phyloP scores from a whole-genome alignment of 2,329 filamentous ascomycete genomes.

The Elsinoe necatrix region DNA sequence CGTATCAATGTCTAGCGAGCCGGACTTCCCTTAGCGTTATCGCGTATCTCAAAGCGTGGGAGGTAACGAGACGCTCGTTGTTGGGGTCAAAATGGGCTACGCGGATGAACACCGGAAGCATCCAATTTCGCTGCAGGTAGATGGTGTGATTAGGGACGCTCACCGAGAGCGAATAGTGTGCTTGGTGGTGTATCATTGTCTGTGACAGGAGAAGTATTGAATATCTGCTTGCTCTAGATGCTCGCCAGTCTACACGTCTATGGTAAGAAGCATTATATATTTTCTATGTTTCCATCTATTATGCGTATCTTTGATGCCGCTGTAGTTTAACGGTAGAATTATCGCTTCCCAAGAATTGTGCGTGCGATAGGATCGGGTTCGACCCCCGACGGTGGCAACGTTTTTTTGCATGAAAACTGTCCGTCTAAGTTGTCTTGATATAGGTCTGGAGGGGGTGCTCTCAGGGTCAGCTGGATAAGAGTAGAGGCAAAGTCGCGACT shows the following conservation, averaged over 20 bases:
- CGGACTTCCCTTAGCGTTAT: background rate
- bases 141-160: too few relatives aligned
- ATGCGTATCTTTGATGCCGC: background rate
- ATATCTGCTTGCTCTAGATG: too few relatives aligned
- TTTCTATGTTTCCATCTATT: background rate
- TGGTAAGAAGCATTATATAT: background rate
- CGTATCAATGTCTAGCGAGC: background rate
- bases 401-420: too few relatives aligned
- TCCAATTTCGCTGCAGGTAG: background rate
- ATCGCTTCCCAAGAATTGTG: background rate
- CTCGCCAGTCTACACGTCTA: too few relatives aligned
- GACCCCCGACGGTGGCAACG: background rate
- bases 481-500: background rate
- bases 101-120: background rate
- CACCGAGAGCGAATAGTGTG: too few relatives aligned
- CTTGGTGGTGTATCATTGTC: too few relatives aligned
- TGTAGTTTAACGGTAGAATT: conserved; percentile 7
- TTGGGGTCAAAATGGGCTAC: background rate
- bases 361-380: background rate
- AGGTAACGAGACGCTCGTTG: background rate
- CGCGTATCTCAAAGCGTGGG: background rate
- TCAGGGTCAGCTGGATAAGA: background rate
- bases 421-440: background rate
- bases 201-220: too few relatives aligned
- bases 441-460: background rate